A percentile compares a stretch with the other conserved stretches of the same genome.
These are phyloP conservation scores for Alloascoidea africana DNA, from an alignment of 805 yeast genomes.

Conservation along the genomic window DNA sequence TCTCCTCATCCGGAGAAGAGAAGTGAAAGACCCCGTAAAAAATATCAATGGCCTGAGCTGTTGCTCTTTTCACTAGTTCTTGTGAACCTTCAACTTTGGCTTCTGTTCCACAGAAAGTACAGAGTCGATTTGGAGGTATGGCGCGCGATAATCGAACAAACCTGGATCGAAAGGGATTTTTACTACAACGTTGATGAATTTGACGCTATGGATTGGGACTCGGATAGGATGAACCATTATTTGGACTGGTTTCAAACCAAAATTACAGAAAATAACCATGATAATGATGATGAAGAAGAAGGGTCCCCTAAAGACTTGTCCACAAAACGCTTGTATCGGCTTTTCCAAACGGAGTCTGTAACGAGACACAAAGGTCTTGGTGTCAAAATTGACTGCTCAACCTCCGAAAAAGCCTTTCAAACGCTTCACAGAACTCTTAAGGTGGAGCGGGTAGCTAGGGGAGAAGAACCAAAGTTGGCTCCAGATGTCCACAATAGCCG, in stretches of 20 bases:
- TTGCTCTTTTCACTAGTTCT: conserved; percentile 6
- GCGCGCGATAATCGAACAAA: conserved; percentile 16
- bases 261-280: not conserved
- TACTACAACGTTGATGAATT: conserved; percentile 14
- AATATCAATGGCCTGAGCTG: conserved; percentile 6
- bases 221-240: conserved; percentile 28
- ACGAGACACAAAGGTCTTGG: too few relatives aligned
- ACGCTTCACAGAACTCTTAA: too few relatives aligned
- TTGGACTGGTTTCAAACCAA: conserved; percentile 31
- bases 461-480: too few relatives aligned
- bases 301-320: not conserved
- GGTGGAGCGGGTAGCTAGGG: too few relatives aligned
- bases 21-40: not conserved
- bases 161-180: conserved; percentile 12
- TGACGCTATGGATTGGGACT: conserved; percentile 32
- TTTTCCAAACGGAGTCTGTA: too few relatives aligned
- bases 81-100: conserved; percentile 8
- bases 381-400: too few relatives aligned
- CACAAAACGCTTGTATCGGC: too few relatives aligned
- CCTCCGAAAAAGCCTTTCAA: too few relatives aligned
- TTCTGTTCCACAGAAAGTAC: conserved; percentile 12
- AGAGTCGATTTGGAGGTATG: conserved; percentile 16
- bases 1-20: conserved; percentile 5
- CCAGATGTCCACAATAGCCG: too few relatives aligned
- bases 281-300: not conserved